Percentiles rank a stretch among this genome's conserved stretches.
These are phyloP conservation scores for Lepidopterella palustris DNA, from an alignment of 495 filamentous ascomycete genomes.

Conservation along the genomic window DNA sequence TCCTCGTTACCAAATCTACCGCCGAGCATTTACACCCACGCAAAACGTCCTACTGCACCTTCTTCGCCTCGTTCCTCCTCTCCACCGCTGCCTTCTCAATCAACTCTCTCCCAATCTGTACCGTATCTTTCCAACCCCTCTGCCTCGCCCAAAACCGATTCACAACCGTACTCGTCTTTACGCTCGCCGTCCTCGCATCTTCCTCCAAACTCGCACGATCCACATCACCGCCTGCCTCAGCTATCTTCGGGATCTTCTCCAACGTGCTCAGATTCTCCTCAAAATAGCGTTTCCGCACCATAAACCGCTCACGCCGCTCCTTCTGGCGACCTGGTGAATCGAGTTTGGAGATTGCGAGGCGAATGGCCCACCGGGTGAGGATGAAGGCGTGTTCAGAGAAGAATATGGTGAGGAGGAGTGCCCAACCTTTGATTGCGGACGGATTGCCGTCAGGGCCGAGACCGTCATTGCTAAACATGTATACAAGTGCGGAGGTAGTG, in stretches of 20 bases:
- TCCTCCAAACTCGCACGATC: slow-evolving; percentile 51
- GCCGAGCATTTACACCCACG: too few species aligned
- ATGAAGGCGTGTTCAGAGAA: slow-evolving; percentile 86
- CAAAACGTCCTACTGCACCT: slow-evolving; percentile 37
- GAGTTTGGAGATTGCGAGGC: slow-evolving; percentile 64
- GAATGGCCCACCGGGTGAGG: slow-evolving; percentile 60
- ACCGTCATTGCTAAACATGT: slow-evolving; percentile 69
- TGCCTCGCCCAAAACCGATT: slow-evolving; percentile 66
- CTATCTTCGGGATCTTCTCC: slow-evolving; percentile 25
- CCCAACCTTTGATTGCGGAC: slow-evolving; percentile 68
- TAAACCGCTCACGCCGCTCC: slow-evolving; percentile 67
- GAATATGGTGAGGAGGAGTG: slow-evolving; percentile 74
- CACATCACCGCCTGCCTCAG: slow-evolving; percentile 38
- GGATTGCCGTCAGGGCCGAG: slow-evolving; percentile 55
- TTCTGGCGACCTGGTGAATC: slow-evolving; percentile 79
- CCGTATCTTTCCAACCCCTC: slow-evolving; percentile 54
- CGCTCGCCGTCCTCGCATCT: slow-evolving; percentile 57
- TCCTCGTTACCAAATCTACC: too few species aligned
- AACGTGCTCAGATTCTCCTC: slow-evolving; percentile 51
- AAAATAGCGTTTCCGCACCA: slow-evolving; percentile 65
- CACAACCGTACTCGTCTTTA: slow-evolving; percentile 48
- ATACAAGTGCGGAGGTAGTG: slow-evolving; percentile 75
- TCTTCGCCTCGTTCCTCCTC: slow-evolving; percentile 44
- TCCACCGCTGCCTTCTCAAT: slow-evolving; percentile 46
- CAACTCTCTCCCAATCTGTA: slow-evolving; percentile 49